Conservation (phyloP, 345 rosid species). For the Rhodomyrtus tomentosa region DNA sequence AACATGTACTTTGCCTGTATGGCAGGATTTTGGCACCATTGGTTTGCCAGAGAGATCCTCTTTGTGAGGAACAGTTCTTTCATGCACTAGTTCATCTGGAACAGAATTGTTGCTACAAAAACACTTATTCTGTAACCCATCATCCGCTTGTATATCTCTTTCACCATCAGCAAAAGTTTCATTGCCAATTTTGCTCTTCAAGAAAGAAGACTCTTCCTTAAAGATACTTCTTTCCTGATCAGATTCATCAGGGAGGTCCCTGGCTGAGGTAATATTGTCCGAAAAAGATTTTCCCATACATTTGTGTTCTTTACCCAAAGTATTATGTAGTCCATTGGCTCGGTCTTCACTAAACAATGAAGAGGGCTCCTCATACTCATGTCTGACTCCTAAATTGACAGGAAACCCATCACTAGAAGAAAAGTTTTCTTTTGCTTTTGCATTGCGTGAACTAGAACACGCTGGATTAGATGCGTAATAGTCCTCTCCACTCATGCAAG, state of each 20-base stretch:
- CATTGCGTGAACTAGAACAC: not conserved
- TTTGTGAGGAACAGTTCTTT: not conserved
- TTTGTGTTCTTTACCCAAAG: not conserved
- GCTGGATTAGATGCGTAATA: slow-evolving; percentile 4
- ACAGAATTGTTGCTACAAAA: not conserved
- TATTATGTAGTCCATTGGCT: not conserved
- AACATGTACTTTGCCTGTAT: slow-evolving; percentile 1
- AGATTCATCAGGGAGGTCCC: not conserved
- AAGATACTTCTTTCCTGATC: not conserved
- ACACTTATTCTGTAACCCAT: not conserved
- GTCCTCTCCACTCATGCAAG: slow-evolving; percentile 6
- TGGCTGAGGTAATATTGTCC: not conserved
- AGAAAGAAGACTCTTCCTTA: slow-evolving; percentile 4
- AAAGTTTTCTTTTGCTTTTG: not conserved
- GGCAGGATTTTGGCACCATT: not conserved
- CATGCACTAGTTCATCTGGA: slow-evolving; percentile 7
- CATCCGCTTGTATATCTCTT: slow-evolving; percentile 5
- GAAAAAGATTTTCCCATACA: not conserved
- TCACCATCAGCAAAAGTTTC: slow-evolving; percentile 1
- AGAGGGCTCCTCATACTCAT: not conserved
- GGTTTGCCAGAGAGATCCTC: slow-evolving; percentile 4
- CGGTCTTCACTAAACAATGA: not conserved
- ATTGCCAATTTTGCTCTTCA: not conserved
- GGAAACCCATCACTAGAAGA: not conserved
- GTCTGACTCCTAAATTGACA: not conserved